Percentiles rank a stretch among this genome's conserved stretches.
These are phyloP conservation scores for Henckelia pumila DNA, from an alignment of 257 asterid genomes.

Conservation along the genomic window DNA sequence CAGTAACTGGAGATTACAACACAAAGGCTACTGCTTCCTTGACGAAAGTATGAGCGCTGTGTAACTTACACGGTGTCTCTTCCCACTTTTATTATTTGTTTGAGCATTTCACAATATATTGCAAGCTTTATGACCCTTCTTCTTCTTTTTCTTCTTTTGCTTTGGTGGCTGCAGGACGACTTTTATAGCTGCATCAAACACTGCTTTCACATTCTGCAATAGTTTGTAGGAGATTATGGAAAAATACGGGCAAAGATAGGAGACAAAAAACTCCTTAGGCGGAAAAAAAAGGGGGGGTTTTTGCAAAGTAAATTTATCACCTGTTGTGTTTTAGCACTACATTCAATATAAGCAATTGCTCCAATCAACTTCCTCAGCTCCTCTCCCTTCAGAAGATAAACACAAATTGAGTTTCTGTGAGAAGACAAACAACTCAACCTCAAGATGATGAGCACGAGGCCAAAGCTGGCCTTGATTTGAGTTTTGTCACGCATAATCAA, in stretches of 20 bases:
- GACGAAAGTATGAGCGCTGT: not conserved
- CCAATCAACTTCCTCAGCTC: slow-evolving; percentile 32
- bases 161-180: slow-evolving; percentile 19
- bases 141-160: slow-evolving; percentile 21
- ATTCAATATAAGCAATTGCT: slow-evolving; percentile 35
- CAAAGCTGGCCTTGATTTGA: not conserved
- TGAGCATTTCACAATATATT: slow-evolving; percentile 31
- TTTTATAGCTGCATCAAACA: slow-evolving; percentile 22
- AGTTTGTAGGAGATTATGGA: not conserved
- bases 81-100: not conserved
- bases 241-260: not conserved
- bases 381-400: slow-evolving; percentile 27
- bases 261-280: not conserved
- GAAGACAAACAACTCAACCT: not conserved
- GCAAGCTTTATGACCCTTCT: slow-evolving; percentile 27
- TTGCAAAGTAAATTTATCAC: not conserved
- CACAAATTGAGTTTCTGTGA: not conserved
- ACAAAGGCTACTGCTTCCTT: slow-evolving; percentile 1
- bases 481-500: not conserved
- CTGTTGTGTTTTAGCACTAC: slow-evolving; percentile 40
- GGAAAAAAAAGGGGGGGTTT: not conserved
- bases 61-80: not conserved
- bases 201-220: slow-evolving; percentile 17
- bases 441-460: not conserved
- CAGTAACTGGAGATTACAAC: slow-evolving; percentile 24